Evolutionary conservation across 2,329 filamentous ascomycete genomes (phyloP), one percentile per base, ranked within the genome.

Genomic region (Aphanocladium album): DNA sequence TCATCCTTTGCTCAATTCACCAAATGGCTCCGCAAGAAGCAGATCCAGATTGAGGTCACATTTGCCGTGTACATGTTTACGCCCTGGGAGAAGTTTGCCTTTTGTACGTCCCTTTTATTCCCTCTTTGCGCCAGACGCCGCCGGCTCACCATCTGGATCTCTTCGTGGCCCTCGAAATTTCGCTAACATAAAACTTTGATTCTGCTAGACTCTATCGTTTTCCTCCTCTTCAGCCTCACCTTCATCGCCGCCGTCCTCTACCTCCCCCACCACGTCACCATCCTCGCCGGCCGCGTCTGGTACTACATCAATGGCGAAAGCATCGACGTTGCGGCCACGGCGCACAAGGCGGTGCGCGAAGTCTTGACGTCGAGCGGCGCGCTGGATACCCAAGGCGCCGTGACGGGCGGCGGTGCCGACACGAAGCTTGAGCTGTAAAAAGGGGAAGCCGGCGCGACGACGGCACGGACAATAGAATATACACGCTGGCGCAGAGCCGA

Each of bases 41-140:
- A 93, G 74, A 97, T 98, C 81, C 95, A 98, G 80, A 92, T 98
- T 73, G 95, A 99, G 79, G 93, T 98, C 74, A 97, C 93, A 14
- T 95, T 96, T 76, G 89, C 90, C 63, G 84, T 98, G 27, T 98
- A 99, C 82, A 98, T 99, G 90, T 89, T 97, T 69, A 97, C 93
- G 41, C 89, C 92, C 1, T 92, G 89, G 57, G 95, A 99, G 80
- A 96, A 96, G 76, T 93, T 96, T 77, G 88, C 96, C 69, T 96
- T 98, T 78, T 98, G 95, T 98, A 83, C 61, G 91, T 76, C 6
- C 14, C 21, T 23, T n/a, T 50, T 25, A 51, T 47, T 19, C 19
- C 14, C 37, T 11, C 25, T 33, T 46, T n/a, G n/a, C n/a, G n/a
- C n/a, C n/a, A n/a, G n/a, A n/a, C n/a, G n/a, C n/a, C n/a, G n/a